Base-by-base conservation (phyloP, 768 basidiomycete genomes). In the Lactarius trivialis region DNA sequence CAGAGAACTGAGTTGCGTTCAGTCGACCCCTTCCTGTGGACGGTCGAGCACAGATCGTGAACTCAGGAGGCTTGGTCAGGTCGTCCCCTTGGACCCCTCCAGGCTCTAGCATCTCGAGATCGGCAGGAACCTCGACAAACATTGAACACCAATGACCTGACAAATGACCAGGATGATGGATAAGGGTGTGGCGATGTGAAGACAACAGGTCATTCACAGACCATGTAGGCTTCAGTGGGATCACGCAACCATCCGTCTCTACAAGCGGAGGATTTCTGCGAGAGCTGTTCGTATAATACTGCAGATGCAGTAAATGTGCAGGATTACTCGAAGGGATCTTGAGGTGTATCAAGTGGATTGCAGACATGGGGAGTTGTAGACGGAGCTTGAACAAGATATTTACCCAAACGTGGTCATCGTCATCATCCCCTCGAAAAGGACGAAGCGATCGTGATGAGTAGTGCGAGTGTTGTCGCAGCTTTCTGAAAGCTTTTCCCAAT, bases 191-290 rank as follows among this genome's bases (percentile, higher is more conserved):
- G 70, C 55, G 77, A 77, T 56, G 76, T 76, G 89, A 91, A 7
- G 88, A 86, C 7, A 93, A 74, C 9, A 93, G 79, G 53, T 85
- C 76, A 68, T 85, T 79, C 52, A 93, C 85, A 57, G 91, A 93
- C 91, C 91, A 93, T 0, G 86, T 85, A 24, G 91, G 85, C 50
- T 74, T 72, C 0, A 77, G 60, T 6, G 91, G 91, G 60, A 92
- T 82, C 19, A 84, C 86, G 60, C 75, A 82, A 5, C 78, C 72
- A 67, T 91, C 89, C 2, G 79, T 79, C 55, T 65, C 60, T 26
- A 60, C 54, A 26, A 60, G 55, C n/a, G 49, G 45, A n/a, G 55
- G 53, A 14, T 15, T 34, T 26, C 43, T 60, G 32, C 21, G 56
- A 14, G 48, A 39, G 33, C 5, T 21, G 24, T 28, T 3, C 30